Evolutionary conservation across 257 asterid species (phyloP), one percentile per base, ranked within the genome.

Genomic region (Knoxia roxburghii): DNA sequence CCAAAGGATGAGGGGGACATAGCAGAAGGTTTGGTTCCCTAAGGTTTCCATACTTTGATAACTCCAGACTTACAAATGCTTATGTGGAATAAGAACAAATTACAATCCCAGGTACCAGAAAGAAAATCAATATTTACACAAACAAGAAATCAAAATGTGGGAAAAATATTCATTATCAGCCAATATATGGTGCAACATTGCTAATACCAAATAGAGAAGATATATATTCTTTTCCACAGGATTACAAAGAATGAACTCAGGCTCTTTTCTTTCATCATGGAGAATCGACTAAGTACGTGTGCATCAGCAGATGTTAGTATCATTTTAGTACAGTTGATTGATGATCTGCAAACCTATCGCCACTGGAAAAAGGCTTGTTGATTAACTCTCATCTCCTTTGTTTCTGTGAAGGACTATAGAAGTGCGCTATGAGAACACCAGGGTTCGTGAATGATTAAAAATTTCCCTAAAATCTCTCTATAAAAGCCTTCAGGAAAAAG

Each of bases 291-390:
- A 68, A 10, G n/a, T 54, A 57, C 6, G 23, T 40, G 23, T 26
- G 53, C 67, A 69, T 59, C 30, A 23, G 50, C 9, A 4, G 67
- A 33, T 49, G 26, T 57, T 58, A 45, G 59, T 32, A 32, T 40
- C 23, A 33, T 49, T 26, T 24, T 37, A 13, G 26, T 24, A 49
- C 51, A 33, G 56, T 40, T 59, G 17, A 48, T 29, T 55, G 20
- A 59, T 58, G 29, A 68, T 68, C 72, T 26, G 46, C 30, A 12
- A 13, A 41, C 40, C 58, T 18, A 58, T 56, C 11, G 13, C 30
- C 69, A 65, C 35, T 11, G 18, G 51, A 57, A 5, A 49, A 30
- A 50, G 55, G 65, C 49, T 51, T 20, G 20, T 60, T 6, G 39
- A 59, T 67, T 52, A 53, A 7, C 37, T 15, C 10, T 30, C 61